phyloP scores from a whole-genome alignment of 192 early-diverging fungal species.

The Backusella parvicylindrica region DNA sequence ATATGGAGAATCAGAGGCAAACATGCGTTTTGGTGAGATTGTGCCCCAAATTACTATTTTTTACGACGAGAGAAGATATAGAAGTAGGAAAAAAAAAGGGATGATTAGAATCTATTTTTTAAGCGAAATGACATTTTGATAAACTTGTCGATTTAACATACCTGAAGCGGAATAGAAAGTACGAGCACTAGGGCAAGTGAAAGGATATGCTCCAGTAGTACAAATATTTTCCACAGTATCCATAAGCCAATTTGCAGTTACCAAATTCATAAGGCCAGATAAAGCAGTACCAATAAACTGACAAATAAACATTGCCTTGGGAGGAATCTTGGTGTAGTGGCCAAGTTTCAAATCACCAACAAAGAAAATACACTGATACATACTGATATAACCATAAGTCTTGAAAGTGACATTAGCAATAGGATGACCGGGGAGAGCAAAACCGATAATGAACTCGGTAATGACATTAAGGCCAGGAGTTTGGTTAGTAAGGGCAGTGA shows the following conservation, averaged over 20 bases:
- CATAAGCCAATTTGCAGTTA: slow-evolving; percentile 45
- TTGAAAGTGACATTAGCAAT: slow-evolving; percentile 88
- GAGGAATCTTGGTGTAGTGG: slow-evolving; percentile 74
- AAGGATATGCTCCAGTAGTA: slow-evolving; percentile 36
- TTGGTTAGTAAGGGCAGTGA: slow-evolving; percentile 75
- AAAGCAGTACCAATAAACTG: slow-evolving; percentile 62
- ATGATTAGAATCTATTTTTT: no score
- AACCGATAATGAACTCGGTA: slow-evolving; percentile 83
- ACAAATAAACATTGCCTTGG: slow-evolving; percentile 56
- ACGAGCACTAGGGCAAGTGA: slow-evolving; percentile 44
- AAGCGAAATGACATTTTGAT: no score
- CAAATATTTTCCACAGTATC: slow-evolving; percentile 41
- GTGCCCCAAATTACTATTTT: slow-evolving; percentile 67
- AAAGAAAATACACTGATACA: slow-evolving; percentile 77
- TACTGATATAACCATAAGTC: slow-evolving; percentile 74
- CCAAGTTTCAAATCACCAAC: slow-evolving; percentile 75
- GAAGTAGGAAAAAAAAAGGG: no score
- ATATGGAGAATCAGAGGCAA: slow-evolving; percentile 44
- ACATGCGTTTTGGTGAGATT: slow-evolving; percentile 66
- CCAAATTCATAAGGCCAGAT: slow-evolving; percentile 50
- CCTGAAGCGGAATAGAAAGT: slow-evolving; percentile 62
- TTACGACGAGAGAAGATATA: not conserved
- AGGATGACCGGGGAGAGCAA: slow-evolving; percentile 73
- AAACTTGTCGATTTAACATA: not conserved
- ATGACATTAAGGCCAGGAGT: slow-evolving; percentile 80